Evolutionary conservation across 495 filamentous ascomycete genomes (phyloP).

Genomic region (Aspergillus wentii): DNA sequence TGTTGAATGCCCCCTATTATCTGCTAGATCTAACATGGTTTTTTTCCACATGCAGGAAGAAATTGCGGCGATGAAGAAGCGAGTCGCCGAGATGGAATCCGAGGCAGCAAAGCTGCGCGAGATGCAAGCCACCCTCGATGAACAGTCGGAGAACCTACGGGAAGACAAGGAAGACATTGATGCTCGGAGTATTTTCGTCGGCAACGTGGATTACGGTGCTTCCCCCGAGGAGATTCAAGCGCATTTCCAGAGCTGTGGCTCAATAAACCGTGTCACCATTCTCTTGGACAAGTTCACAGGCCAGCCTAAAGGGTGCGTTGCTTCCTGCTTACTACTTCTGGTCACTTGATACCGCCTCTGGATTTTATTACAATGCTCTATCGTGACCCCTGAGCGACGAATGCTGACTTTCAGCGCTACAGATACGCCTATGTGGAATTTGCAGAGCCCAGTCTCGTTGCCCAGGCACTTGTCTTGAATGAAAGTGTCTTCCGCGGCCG

Average conservation of each 20-base stretch:
- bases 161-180: constrained; percentile 97
- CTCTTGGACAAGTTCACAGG: constrained; percentile 96
- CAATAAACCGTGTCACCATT: constrained; percentile 97
- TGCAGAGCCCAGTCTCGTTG: constrained; percentile 87
- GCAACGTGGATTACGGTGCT: constrained; percentile 97
- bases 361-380: neutral
- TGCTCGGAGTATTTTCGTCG: constrained; percentile 93
- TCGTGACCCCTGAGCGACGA: constrained; percentile 12
- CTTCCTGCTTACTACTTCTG: too few species aligned
- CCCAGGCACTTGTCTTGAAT: constrained; percentile 89
- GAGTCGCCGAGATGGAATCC: constrained; percentile 98
- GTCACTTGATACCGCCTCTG: too few species aligned
- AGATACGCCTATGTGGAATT: constrained; percentile 99
- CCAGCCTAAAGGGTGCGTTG: constrained; percentile 92
- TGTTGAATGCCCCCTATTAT: too few species aligned
- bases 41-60: constrained; percentile 60
- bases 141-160: constrained; percentile 72
- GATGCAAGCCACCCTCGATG: constrained; percentile 89
- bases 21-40: neutral
- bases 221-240: constrained; percentile 98
- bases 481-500: constrained; percentile 94
- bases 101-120: constrained; percentile 93
- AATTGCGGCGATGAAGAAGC: constrained; percentile 95
- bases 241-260: constrained; percentile 96
- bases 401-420: constrained; percentile 40